Evolutionary conservation across 306 rosid species (phyloP).

Genomic region (Quillaja saponaria): DNA sequence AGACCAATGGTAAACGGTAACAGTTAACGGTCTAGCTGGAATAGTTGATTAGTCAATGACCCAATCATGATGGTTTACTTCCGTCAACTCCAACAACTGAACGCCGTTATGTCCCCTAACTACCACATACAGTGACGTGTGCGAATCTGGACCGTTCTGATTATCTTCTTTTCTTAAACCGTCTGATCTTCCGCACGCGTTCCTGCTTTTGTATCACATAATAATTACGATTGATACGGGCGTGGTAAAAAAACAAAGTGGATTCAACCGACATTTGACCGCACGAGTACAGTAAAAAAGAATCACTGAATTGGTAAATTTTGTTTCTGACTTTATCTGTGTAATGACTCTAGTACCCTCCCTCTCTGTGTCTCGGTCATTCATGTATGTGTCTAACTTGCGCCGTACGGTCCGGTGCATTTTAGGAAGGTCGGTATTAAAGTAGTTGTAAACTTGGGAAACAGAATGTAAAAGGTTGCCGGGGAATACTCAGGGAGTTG

Average conservation of each 20-base stretch:
- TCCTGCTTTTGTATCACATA: slow-evolving; percentile 38
- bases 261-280: slow-evolving; percentile 18
- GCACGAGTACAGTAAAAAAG: neutral
- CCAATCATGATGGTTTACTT: slow-evolving; percentile 35
- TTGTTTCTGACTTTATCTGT: neutral
- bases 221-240: slow-evolving; percentile 59
- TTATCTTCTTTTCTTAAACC: neutral
- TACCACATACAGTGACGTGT: neutral
- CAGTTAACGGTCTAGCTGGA: neutral
- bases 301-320: too few species aligned
- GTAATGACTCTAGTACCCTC: too few species aligned
- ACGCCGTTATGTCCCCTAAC: slow-evolving; percentile 63
- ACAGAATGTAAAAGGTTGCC: slow-evolving; percentile 52
- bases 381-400: slow-evolving; percentile 18
- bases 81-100: slow-evolving; percentile 35
- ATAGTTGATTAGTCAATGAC: neutral
- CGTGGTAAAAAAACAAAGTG: slow-evolving; percentile 45
- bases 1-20: neutral
- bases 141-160: neutral
- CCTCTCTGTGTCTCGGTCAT: neutral
- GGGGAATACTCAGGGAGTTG: slow-evolving; percentile 49
- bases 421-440: slow-evolving; percentile 19
- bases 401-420: slow-evolving; percentile 22
- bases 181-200: slow-evolving; percentile 32
- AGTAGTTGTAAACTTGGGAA: slow-evolving; percentile 29